Evolutionary conservation across 2,329 filamentous ascomycete species (phyloP).

Genomic region (Colletotrichum magnum): DNA sequence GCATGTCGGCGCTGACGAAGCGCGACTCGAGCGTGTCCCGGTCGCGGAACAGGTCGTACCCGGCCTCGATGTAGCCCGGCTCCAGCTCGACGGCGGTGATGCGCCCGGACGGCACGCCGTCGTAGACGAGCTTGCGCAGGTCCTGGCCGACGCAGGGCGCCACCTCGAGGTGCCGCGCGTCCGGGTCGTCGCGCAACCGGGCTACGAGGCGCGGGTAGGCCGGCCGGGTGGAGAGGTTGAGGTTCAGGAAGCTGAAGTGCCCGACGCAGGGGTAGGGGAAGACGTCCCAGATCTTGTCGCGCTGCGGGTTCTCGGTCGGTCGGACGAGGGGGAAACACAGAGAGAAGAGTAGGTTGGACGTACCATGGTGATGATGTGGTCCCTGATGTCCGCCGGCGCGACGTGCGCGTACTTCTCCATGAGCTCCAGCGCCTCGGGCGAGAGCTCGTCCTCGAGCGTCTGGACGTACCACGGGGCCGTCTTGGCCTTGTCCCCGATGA

Average conservation of each 20-base stretch:
- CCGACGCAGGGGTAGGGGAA: conserved; percentile 42
- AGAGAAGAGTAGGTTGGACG: background rate
- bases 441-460: conserved; percentile 16
- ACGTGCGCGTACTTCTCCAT: conserved; percentile 36
- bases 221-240: conserved; percentile 25
- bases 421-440: conserved; percentile 26
- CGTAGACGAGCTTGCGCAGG: conserved; percentile 45
- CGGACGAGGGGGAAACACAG: too few relatives aligned
- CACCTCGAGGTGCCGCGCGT: conserved; percentile 45
- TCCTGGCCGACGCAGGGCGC: conserved; percentile 50
- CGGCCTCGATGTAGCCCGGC: conserved; percentile 42
- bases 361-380: conserved; percentile 34
- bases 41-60: conserved; percentile 48
- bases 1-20: conserved; percentile 44
- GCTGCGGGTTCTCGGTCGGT: background rate
- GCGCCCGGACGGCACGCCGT: conserved; percentile 43
- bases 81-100: conserved; percentile 46
- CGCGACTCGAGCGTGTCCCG: conserved; percentile 40
- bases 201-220: conserved; percentile 40
- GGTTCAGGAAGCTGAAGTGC: conserved; percentile 40
- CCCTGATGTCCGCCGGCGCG: conserved; percentile 21
- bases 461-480: conserved; percentile 37
- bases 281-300: conserved; percentile 38
- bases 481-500: conserved; percentile 30
- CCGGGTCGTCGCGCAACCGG: conserved; percentile 31